phyloP scores from a whole-genome alignment of 305 asterid genomes.

The Fraxinus paxiana region DNA sequence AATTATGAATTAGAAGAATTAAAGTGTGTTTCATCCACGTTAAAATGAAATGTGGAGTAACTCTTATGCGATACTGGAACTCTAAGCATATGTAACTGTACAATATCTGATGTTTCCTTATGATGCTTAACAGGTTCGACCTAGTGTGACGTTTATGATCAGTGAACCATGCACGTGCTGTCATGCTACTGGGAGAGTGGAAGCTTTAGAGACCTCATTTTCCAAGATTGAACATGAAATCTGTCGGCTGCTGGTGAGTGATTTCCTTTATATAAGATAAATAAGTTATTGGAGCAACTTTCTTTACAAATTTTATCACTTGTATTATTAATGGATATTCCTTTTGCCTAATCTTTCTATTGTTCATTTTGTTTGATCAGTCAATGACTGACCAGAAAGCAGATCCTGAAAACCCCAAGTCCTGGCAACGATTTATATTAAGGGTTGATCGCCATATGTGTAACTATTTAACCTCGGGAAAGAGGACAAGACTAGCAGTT shows the following conservation, averaged over 20 bases:
- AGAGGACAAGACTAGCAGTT: constrained; percentile 76
- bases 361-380: constrained; percentile 41
- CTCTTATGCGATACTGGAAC: constrained; percentile 6
- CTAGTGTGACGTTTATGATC: constrained; percentile 93
- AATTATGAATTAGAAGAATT: background rate
- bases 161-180: constrained; percentile 95
- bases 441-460: constrained; percentile 92
- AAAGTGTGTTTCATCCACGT: background rate
- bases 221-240: constrained; percentile 94
- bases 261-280: background rate
- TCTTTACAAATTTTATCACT: background rate
- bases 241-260: constrained; percentile 75
- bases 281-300: background rate
- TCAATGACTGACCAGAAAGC: constrained; percentile 63
- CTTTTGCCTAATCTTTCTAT: constrained; percentile 17
- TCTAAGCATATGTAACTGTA: constrained; percentile 16
- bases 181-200: constrained; percentile 93
- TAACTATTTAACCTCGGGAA: constrained; percentile 82
- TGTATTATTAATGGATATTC: constrained; percentile 4
- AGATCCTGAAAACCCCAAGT: constrained; percentile 66
- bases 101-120: constrained; percentile 3
- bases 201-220: constrained; percentile 86
- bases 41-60: background rate
- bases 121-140: constrained; percentile 71
- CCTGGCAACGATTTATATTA: constrained; percentile 85